phyloP scores from a whole-genome alignment of 352 stramenopile genomes.

The Globisporangium sylvaticum region DNA sequence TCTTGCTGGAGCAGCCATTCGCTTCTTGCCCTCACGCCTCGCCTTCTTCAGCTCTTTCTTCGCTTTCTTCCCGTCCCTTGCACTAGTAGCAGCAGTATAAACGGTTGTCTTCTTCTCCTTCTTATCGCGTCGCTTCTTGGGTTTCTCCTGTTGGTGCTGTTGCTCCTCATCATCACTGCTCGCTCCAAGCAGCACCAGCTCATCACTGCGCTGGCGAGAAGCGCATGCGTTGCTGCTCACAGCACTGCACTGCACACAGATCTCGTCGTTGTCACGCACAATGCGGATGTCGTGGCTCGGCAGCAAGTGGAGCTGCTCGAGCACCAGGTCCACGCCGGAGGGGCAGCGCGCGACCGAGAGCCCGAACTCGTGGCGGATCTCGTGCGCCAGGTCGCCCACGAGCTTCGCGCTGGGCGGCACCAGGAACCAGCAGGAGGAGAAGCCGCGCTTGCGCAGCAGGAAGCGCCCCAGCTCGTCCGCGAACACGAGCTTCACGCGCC shows the following conservation, averaged over 20 bases:
- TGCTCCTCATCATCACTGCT: background rate
- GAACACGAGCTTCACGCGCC: conserved; percentile 54
- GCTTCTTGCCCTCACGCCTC: conserved; percentile 10
- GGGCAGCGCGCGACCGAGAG: conserved; percentile 36
- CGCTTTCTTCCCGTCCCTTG: conserved; percentile 12
- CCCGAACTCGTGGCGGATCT: conserved; percentile 54
- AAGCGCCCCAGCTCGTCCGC: conserved; percentile 41
- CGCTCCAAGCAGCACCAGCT: background rate
- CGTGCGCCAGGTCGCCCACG: conserved; percentile 59
- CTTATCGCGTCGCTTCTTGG: background rate
- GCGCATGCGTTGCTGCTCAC: background rate
- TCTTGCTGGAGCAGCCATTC: background rate
- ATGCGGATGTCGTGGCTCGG: conserved; percentile 53
- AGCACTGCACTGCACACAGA: conserved; percentile 45
- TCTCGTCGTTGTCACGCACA: conserved; percentile 58
- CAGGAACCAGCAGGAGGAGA: conserved; percentile 66
- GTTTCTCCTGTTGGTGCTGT: background rate
- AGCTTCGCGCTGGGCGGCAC: conserved; percentile 38
- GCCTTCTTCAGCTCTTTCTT: conserved; percentile 5
- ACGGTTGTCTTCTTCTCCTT: background rate
- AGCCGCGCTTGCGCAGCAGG: conserved; percentile 42
- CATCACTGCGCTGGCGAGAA: background rate
- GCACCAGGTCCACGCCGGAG: conserved; percentile 41
- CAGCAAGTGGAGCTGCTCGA: conserved; percentile 59
- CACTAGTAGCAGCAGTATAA: background rate